Conservation (phyloP, 2,329 filamentous ascomycete species). For the Colletotrichum australisinense region DNA sequence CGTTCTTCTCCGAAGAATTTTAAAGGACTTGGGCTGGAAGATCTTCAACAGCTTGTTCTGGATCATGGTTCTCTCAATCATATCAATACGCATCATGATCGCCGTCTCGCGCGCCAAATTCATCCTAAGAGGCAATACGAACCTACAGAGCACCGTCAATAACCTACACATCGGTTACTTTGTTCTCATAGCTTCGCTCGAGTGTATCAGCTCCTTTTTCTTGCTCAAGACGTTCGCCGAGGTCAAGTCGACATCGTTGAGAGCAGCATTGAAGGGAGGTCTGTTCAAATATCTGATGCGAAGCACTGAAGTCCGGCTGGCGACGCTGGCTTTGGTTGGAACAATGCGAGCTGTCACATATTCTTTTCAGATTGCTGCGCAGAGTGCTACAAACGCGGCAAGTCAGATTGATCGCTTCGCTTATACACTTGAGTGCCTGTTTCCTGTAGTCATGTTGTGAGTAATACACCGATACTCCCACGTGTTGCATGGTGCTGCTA, state of each 20-base stretch:
- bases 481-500: background rate
- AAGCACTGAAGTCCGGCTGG: conserved; percentile 53
- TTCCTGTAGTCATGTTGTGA: conserved; percentile 54
- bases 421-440: conserved; percentile 55
- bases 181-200: conserved; percentile 51
- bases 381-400: conserved; percentile 49
- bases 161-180: conserved; percentile 56
- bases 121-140: conserved; percentile 41
- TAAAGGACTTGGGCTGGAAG: conserved; percentile 53
- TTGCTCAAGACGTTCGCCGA: conserved; percentile 50
- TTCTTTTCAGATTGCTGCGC: conserved; percentile 50
- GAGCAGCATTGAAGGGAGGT: conserved; percentile 42
- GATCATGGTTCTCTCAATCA: conserved; percentile 64
- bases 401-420: conserved; percentile 54
- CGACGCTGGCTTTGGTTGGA: conserved; percentile 51
- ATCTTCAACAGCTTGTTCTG: conserved; percentile 67
- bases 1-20: conserved; percentile 62
- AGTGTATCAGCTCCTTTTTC: conserved; percentile 53
- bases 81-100: conserved; percentile 57
- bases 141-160: conserved; percentile 47
- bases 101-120: conserved; percentile 44
- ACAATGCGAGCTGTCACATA: conserved; percentile 54
- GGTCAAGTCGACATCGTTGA: conserved; percentile 45
- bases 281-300: conserved; percentile 53
- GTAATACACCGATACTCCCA: conserved; percentile 16